Evolutionary conservation across 2,329 filamentous ascomycete species (phyloP).

Genomic region (Hypoxylon sp.): DNA sequence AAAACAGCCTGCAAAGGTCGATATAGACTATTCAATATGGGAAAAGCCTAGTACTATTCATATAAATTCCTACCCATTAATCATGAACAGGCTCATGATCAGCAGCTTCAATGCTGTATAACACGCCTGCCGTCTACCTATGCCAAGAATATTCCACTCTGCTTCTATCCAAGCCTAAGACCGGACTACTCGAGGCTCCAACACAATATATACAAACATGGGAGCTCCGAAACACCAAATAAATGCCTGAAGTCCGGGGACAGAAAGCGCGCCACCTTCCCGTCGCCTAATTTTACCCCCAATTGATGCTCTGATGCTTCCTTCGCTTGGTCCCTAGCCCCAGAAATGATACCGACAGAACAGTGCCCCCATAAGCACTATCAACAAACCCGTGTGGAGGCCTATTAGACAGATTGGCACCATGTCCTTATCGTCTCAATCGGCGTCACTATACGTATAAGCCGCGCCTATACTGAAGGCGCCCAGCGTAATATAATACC

Average conservation of each 20-base stretch:
- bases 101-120: slow-evolving; percentile 1
- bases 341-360: slow-evolving; percentile 4
- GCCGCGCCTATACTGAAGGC: slow-evolving; percentile 3
- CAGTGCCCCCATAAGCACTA: slow-evolving; percentile 16
- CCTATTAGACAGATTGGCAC: not conserved
- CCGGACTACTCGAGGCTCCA: not conserved
- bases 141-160: not conserved
- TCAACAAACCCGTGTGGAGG: not conserved
- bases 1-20: too few relatives aligned
- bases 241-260: slow-evolving; percentile 17
- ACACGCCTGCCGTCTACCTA: slow-evolving; percentile 11
- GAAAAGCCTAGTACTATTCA: not conserved
- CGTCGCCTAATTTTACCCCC: slow-evolving; percentile 20
- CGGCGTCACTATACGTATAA: not conserved
- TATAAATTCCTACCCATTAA: not conserved
- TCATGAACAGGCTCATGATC: not conserved
- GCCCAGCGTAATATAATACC: slow-evolving; percentile 11
- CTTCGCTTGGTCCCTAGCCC: slow-evolving; percentile 2
- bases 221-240: slow-evolving; percentile 16
- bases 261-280: not conserved
- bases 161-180: not conserved
- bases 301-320: slow-evolving; percentile 21
- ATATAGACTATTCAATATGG: too few relatives aligned
- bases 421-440: not conserved
- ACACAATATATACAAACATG: slow-evolving; percentile 26